Percentiles rank a stretch among this genome's conserved stretches.
Conservation (phyloP, 1,284 basidiomycete genomes). For the Coniophora puteana region DNA sequence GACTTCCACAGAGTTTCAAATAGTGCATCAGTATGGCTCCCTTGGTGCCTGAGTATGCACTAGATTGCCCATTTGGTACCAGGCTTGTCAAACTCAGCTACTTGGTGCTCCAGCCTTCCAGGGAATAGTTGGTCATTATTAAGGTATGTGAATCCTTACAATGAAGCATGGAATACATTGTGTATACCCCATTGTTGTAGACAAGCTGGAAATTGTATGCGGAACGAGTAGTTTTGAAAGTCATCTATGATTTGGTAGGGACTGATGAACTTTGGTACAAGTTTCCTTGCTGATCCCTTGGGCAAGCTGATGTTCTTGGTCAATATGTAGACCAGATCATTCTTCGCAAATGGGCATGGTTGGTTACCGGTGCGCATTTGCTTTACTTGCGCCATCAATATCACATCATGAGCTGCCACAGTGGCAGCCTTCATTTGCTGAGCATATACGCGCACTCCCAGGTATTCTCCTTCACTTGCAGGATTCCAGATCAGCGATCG, state of each 20-base stretch:
- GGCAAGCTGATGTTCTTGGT: constrained; percentile 31
- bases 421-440: constrained; percentile 19
- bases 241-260: constrained; percentile 25
- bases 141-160: constrained; percentile 23
- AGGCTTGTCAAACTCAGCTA: constrained; percentile 10
- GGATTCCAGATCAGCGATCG: constrained; percentile 27
- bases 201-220: constrained; percentile 21
- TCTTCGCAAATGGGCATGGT: constrained; percentile 13
- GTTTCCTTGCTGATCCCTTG: constrained; percentile 25
- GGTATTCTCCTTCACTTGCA: constrained; percentile 10
- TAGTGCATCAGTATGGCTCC: no score
- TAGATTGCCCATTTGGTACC: no score
- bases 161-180: constrained; percentile 28
- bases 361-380: constrained; percentile 26
- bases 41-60: no score
- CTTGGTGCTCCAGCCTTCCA: constrained; percentile 14
- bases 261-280: constrained; percentile 32
- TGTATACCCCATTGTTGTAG: constrained; percentile 26
- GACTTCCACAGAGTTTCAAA: no score
- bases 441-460: constrained; percentile 22
- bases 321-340: constrained; percentile 31
- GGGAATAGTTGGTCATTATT: constrained; percentile 28
- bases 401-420: constrained; percentile 24
- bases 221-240: constrained; percentile 24
- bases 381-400: constrained; percentile 25